Conservation (phyloP, 2,329 filamentous ascomycete genomes). For the Diaporthe citrichinensis region DNA sequence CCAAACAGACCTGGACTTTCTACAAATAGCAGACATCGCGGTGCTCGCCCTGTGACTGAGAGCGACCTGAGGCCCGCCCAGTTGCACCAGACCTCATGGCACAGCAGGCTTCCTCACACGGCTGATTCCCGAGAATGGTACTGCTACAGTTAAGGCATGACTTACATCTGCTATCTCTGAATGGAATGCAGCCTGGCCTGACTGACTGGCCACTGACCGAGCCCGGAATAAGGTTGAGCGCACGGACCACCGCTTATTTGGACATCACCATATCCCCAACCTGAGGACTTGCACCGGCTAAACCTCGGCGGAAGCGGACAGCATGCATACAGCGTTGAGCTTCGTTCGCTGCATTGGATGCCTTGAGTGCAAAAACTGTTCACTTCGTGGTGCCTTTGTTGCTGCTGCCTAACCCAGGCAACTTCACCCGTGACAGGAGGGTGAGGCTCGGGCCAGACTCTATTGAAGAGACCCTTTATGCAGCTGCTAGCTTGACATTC, state of each 20-base stretch:
- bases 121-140: neutral
- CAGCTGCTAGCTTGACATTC: neutral
- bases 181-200: neutral
- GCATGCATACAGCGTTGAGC: too few relatives aligned
- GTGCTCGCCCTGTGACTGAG: too few relatives aligned
- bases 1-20: neutral
- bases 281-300: slow-evolving; percentile 15
- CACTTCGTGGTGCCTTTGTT: neutral
- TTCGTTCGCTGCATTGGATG: neutral
- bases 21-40: neutral
- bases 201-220: neutral
- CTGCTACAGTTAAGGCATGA: too few relatives aligned
- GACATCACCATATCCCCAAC: slow-evolving; percentile 6
- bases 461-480: neutral
- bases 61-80: neutral
- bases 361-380: neutral
- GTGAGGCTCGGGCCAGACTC: neutral
- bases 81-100: neutral
- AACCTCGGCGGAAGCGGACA: neutral
- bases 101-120: neutral
- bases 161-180: neutral
- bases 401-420: neutral
- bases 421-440: neutral
- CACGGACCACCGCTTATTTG: slow-evolving; percentile 27
- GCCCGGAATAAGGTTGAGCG: neutral